Evolutionary conservation across 352 stramenopile genomes (phyloP), one percentile per base, ranked within the genome.

Genomic region (Phytophthora litchii): DNA sequence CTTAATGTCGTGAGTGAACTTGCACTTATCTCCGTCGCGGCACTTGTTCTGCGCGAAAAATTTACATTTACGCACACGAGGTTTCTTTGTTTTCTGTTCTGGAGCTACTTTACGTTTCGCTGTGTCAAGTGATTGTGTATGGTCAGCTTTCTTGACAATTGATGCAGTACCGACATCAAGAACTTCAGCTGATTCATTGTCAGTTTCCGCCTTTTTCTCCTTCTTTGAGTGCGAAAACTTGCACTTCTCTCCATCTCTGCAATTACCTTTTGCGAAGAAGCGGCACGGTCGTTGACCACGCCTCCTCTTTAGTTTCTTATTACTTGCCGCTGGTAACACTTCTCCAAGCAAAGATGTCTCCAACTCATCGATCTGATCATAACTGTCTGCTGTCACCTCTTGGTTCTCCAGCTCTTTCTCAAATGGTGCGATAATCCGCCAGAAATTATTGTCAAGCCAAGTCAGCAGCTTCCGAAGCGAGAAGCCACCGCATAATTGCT

Each of bases 391-490:
- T 42, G 19, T 17, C 25, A 40, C 8, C 7, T 45, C 43, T 57
- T 57, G 19, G 12, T 60, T 23, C 10, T 14, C 12, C 11, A 23
- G 3, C 1, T 55, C 20, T 19, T 55, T 45, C 34, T 70, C 67
- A 10, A 65, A 64, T 17, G 67, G 36, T 25, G 14, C 60, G 45
- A 88, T 57, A 19, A 80, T 49, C 34, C 41, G 59, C 52, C 75
- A 74, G 14, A 94, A 76, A 57, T 89, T 88, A 61, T 95, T 95
- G 50, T 95, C 86, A 47, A 95, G 76, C 81, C 83, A 93, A 20
- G 83, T 95, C 40, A 95, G 60, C 42, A 92, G 46, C 47, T 86
- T 92, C 47, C 86, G 74, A 21, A 95, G 62, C 3, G 69, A 67
- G 21, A 80, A 82, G 9, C 68, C 68, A 27, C 80, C 78, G n/a